Evolutionary conservation across 192 early-diverging fungal species (phyloP).

Genomic region (Backusella luteola): DNA sequence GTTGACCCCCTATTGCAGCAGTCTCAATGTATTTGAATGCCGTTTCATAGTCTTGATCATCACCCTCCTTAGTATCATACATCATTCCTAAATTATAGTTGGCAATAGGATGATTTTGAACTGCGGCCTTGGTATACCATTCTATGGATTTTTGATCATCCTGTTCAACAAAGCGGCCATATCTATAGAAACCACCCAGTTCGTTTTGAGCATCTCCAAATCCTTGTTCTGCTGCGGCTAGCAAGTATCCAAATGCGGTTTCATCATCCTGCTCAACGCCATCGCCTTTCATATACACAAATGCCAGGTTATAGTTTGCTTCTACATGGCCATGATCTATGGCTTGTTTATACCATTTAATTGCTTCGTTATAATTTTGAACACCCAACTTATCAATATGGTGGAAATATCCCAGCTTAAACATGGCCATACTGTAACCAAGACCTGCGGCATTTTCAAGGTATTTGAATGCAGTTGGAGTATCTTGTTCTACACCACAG

Average conservation of each 20-base stretch:
- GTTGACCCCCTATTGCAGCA: conserved; percentile 22
- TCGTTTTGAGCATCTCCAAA: not conserved
- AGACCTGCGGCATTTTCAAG: too few relatives aligned
- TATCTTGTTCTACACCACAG: too few relatives aligned
- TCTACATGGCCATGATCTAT: not conserved
- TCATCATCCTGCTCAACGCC: not conserved
- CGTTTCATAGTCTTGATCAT: not conserved
- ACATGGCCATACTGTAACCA: too few relatives aligned
- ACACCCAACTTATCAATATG: too few relatives aligned
- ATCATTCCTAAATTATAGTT: not conserved
- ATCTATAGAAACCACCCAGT: not conserved
- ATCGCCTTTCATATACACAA: not conserved
- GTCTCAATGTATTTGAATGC: conserved; percentile 29
- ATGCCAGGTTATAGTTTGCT: not conserved
- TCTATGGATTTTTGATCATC: not conserved
- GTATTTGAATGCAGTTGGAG: too few relatives aligned
- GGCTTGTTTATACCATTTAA: not conserved
- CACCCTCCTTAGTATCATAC: not conserved
- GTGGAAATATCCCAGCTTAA: too few relatives aligned
- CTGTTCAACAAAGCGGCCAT: not conserved
- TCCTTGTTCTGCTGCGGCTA: not conserved
- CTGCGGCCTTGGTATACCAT: not conserved
- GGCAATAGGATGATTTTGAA: not conserved
- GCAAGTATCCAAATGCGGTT: not conserved
- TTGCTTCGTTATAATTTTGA: too few relatives aligned